A percentile compares a stretch with the other conserved stretches of the same genome.
These are phyloP conservation scores for Penicillium digitatum DNA, from an alignment of 2,329 filamentous ascomycete species.

Conservation along the genomic window DNA sequence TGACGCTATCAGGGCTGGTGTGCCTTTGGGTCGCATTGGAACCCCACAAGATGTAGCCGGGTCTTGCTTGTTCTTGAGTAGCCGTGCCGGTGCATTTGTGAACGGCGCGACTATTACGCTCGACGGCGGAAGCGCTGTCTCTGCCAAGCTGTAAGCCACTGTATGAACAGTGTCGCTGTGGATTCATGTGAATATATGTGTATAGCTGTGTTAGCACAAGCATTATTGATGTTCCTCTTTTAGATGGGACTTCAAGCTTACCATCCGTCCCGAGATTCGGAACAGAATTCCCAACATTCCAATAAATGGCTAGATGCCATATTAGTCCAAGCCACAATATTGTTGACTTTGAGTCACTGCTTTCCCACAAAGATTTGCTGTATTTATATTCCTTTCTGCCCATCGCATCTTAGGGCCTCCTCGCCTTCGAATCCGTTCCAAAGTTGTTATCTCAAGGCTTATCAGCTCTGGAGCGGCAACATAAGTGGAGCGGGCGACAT, in stretches of 20 bases:
- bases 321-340: background rate
- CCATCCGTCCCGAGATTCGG: background rate
- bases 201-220: background rate
- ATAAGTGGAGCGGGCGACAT: constrained; percentile 26
- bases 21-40: constrained; percentile 66
- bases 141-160: constrained; percentile 37
- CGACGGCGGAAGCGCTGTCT: constrained; percentile 53
- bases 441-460: constrained; percentile 11
- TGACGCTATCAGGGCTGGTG: constrained; percentile 50
- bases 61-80: constrained; percentile 65
- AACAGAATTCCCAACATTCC: constrained; percentile 5
- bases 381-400: background rate
- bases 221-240: background rate
- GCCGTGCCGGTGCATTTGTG: constrained; percentile 62
- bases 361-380: background rate
- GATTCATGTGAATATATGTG: background rate
- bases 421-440: background rate
- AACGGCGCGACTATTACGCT: constrained; percentile 63
- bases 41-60: constrained; percentile 66
- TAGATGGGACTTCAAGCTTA: background rate
- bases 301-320: background rate
- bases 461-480: constrained; percentile 16
- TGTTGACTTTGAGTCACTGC: background rate
- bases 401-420: background rate
- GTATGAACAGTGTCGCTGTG: background rate